Evolutionary conservation across 1,139 yeast species (phyloP).

Genomic region (Sugiyamaella paludigena): DNA sequence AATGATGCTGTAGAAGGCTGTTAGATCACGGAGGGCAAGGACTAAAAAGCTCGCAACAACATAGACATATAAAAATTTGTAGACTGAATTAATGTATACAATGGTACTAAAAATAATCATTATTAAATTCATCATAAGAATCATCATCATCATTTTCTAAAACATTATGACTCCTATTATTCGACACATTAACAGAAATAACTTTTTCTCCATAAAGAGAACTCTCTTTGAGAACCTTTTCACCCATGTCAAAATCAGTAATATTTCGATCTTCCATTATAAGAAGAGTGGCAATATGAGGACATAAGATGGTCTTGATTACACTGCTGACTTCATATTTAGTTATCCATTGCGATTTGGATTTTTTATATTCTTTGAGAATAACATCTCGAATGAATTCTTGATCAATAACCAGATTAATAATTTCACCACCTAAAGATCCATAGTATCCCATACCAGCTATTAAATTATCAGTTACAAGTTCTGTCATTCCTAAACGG

Average conservation of each 20-base stretch:
- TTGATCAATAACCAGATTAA: conserved; percentile 1
- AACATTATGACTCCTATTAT: background rate
- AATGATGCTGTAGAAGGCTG: no score
- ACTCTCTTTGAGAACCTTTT: conserved; percentile 10
- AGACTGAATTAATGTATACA: no score
- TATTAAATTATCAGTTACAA: conserved; percentile 6
- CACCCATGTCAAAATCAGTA: conserved; percentile 8
- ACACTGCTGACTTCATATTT: conserved; percentile 11
- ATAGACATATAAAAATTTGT: no score
- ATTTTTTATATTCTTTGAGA: background rate
- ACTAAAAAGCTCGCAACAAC: no score
- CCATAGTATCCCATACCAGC: conserved; percentile 22
- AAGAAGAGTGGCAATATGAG: conserved; percentile 11
- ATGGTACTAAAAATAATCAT: background rate
- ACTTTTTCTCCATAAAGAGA: conserved; percentile 9
- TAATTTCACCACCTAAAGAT: conserved; percentile 9
- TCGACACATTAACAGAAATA: background rate
- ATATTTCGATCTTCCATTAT: conserved; percentile 15
- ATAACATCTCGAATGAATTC: conserved; percentile 5
- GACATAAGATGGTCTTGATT: conserved; percentile 13
- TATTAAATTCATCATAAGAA: background rate
- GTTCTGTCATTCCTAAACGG: conserved; percentile 1
- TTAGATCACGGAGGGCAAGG: no score
- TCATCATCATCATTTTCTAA: background rate
- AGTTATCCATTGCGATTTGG: conserved; percentile 11